phyloP scores from a whole-genome alignment of 2,329 filamentous ascomycete species.

The Lasiodiplodia hormozganensis region DNA sequence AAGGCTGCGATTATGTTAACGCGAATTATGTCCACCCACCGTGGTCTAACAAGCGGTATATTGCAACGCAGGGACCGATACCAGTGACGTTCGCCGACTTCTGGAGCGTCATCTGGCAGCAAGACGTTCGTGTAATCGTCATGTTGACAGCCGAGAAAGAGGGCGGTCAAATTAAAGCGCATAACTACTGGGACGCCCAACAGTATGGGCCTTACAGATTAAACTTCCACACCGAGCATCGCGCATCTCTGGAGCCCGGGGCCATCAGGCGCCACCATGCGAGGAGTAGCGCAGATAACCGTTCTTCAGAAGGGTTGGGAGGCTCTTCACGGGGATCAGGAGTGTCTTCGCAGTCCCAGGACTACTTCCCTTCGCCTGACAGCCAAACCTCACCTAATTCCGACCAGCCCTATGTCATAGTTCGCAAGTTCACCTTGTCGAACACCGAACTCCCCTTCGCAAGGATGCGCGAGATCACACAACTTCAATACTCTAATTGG shows the following conservation, averaged over 20 bases:
- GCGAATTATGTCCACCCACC: slow-evolving; percentile 84
- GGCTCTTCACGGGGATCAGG: slow-evolving; percentile 33
- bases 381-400: slow-evolving; percentile 40
- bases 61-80: slow-evolving; percentile 92
- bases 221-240: slow-evolving; percentile 80
- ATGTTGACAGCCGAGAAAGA: slow-evolving; percentile 96
- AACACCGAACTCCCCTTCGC: slow-evolving; percentile 80
- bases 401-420: slow-evolving; percentile 77
- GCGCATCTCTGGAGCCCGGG: slow-evolving; percentile 73
- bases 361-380: slow-evolving; percentile 12
- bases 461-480: slow-evolving; percentile 89
- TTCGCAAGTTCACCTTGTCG: slow-evolving; percentile 85
- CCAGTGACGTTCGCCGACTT: slow-evolving; percentile 96
- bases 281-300: slow-evolving; percentile 32
- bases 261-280: slow-evolving; percentile 55
- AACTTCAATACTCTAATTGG: slow-evolving; percentile 95
- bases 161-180: slow-evolving; percentile 91
- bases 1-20: slow-evolving; percentile 92
- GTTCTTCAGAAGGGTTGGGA: slow-evolving; percentile 37
- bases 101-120: slow-evolving; percentile 97
- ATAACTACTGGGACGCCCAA: slow-evolving; percentile 86
- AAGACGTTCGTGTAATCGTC: slow-evolving; percentile 92
- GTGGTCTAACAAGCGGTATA: slow-evolving; percentile 88
- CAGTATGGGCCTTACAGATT: slow-evolving; percentile 81
- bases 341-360: slow-evolving; percentile 33